Conservation (phyloP, 164 flowering plant genomes). For the Euptelea pleiosperma region DNA sequence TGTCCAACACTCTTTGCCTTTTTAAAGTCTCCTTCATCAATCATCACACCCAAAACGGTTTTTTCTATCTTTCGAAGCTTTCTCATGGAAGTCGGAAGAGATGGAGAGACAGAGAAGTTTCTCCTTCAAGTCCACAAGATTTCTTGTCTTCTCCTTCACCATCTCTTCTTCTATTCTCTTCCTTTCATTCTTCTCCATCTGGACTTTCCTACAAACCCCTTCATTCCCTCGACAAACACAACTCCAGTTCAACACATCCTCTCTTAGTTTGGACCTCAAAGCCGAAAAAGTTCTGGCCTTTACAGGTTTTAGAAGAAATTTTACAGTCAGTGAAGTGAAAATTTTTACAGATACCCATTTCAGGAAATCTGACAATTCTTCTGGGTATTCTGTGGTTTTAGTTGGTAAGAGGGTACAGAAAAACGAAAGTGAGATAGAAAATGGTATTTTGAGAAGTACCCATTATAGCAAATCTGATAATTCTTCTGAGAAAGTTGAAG, state of each 20-base stretch:
- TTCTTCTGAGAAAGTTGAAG: constrained; percentile 3
- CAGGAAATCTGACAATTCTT: constrained; percentile 19
- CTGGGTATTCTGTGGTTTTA: constrained; percentile 24
- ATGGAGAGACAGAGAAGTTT: constrained; percentile 84
- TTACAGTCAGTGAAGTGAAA: constrained; percentile 19
- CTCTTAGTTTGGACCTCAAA: constrained; percentile 15
- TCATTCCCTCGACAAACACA: constrained; percentile 25
- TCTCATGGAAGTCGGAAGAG: not conserved
- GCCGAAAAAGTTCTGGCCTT: constrained; percentile 24
- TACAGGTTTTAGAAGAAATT: constrained; percentile 23
- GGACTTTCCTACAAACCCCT: constrained; percentile 40
- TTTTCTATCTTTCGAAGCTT: too few relatives aligned
- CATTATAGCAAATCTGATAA: not conserved
- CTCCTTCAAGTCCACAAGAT: constrained; percentile 55
- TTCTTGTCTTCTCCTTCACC: constrained; percentile 47
- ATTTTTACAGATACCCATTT: constrained; percentile 31
- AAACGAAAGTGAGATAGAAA: constrained; percentile 8
- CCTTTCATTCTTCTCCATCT: constrained; percentile 40
- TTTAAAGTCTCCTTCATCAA: too few relatives aligned
- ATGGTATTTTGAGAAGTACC: not conserved
- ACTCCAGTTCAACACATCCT: constrained; percentile 29
- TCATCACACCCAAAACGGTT: too few relatives aligned
- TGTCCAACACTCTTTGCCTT: too few relatives aligned
- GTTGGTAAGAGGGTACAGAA: constrained; percentile 11
- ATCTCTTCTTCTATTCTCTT: constrained; percentile 46